Base-by-base conservation (phyloP, 1,284 basidiomycete genomes). In the Boletus semigastroideus region DNA sequence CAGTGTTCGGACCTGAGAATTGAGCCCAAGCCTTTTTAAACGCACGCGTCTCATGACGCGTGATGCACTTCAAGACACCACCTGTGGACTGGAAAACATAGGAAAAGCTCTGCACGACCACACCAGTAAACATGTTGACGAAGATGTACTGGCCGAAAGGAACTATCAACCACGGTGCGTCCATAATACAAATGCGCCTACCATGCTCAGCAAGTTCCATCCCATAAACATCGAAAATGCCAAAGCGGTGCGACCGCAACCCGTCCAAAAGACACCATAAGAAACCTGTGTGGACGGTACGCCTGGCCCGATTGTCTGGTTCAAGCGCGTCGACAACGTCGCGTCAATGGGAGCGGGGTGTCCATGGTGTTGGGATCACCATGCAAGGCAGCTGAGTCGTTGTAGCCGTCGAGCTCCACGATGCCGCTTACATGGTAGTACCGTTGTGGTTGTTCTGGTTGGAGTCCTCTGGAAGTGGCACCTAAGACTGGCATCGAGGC, bases 151-250 rank as follows among this genome's bases (percentile, higher is more conserved):
- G 27, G 19, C 3, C 12, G 8, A 40, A 50, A 46, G 31, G 56
- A 41, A 39, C 0, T 31, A 16, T 56, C 34, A 59, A 46, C 36
- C 28, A 36, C n/a, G 14, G 25, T 28, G 36, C 20, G 19, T 17
- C 27, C 37, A 42, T 33, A 31, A n/a, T 30, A 54, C 25, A 25
- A 25, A 25, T 43, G 54, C 36, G 65, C 84, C 64, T 59, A 93
- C 92, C 92, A 98, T 98, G 79, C 92, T 95, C 45, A 98, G 77
- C 37, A 99, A 75, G 68, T 98, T 98, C 96, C 96, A 99, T 0
- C 89, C 83, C 61, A 98, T 97, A 74, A 98, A 98, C 27, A 99
- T 74, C 1, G 81, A 77, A 67, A 88, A 95, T 0, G 95, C 87
- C 88, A 94, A 97, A 5, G 77, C 77, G 9, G 80, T 70, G 61